Conservation (phyloP, 2,329 filamentous ascomycete genomes). For the Alternaria sp. region DNA sequence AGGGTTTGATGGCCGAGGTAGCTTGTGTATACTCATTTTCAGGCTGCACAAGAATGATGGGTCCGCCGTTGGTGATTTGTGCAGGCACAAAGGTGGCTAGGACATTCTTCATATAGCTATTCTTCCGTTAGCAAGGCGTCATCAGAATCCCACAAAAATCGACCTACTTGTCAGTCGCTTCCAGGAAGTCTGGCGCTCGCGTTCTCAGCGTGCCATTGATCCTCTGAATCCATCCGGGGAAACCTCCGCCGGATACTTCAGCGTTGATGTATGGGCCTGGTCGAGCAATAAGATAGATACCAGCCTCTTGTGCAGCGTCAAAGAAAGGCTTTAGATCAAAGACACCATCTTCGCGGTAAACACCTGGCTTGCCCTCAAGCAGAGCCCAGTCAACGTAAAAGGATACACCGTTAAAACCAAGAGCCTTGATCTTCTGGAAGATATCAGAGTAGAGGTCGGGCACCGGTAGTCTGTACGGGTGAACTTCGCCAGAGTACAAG, state of each 20-base stretch:
- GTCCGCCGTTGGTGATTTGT: conserved; percentile 84
- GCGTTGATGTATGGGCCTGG: conserved; percentile 82
- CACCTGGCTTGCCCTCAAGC: conserved; percentile 74
- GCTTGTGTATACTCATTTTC: conserved; percentile 79
- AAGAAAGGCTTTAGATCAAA: conserved; percentile 80
- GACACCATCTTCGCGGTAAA: conserved; percentile 74
- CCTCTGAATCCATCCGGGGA: conserved; percentile 80
- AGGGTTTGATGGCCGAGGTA: conserved; percentile 58
- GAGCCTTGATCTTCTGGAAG: conserved; percentile 82
- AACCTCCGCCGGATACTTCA: conserved; percentile 78
- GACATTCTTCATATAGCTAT: conserved; percentile 68
- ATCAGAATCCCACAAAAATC: background rate
- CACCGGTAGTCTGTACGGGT: conserved; percentile 72
- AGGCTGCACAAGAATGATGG: conserved; percentile 78
- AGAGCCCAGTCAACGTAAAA: conserved; percentile 84
- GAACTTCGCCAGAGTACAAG: conserved; percentile 77
- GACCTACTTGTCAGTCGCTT: conserved; percentile 70
- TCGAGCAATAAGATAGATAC: conserved; percentile 76
- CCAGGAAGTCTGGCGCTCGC: conserved; percentile 66
- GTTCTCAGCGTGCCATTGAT: conserved; percentile 72
- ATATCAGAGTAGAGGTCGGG: conserved; percentile 72
- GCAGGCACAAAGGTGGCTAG: conserved; percentile 73
- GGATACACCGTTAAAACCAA: conserved; percentile 81
- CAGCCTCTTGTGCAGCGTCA: conserved; percentile 74
- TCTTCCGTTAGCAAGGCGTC: conserved; percentile 1